These are phyloP conservation scores for Podaxis mareebaensis DNA, from an alignment of 768 basidiomycete species.

Conservation along the genomic window DNA sequence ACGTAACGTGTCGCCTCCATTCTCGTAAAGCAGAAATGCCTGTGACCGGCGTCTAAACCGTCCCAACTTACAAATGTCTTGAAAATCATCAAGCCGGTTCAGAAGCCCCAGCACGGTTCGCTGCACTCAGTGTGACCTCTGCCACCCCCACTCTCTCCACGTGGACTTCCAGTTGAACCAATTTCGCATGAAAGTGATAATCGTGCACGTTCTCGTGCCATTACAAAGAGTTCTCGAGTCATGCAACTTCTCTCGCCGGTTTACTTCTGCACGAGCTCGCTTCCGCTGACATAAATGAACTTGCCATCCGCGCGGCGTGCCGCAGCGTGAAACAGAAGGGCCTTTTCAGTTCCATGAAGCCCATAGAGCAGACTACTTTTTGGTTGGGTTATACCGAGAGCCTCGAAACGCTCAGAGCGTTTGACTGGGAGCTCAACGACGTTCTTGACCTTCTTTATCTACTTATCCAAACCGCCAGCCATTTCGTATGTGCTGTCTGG, in stretches of 20 bases:
- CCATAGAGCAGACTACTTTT: constrained; percentile 96
- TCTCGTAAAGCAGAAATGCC: constrained; percentile 98
- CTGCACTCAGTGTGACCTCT: constrained; percentile 87
- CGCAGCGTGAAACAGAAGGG: constrained; percentile 90
- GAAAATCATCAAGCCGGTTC: constrained; percentile 86
- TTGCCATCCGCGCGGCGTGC: constrained; percentile 98
- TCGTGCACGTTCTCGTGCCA: constrained; percentile 96
- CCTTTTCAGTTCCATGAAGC: constrained; percentile 96
- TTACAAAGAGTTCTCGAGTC: constrained; percentile 97
- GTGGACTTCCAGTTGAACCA: constrained; percentile 92
- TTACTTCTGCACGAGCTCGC: constrained; percentile 96
- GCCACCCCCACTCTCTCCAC: constrained; percentile 92
- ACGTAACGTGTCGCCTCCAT: constrained; percentile 93
- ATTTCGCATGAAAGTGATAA: constrained; percentile 99
- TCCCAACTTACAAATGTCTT: constrained; percentile 58
- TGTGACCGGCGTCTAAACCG: constrained; percentile 24
- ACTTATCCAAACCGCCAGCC: constrained; percentile 98
- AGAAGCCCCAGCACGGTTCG: constrained; percentile 88
- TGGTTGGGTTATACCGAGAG: constrained; percentile 94
- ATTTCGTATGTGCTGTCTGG: constrained; percentile 99
- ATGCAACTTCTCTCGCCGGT: constrained; percentile 96
- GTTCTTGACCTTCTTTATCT: constrained; percentile 94
- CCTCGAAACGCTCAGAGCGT: constrained; percentile 95
- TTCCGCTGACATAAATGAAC: constrained; percentile 94
- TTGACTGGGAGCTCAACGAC: constrained; percentile 98